A percentile compares a stretch with the other conserved stretches of the same genome.
Evolutionary conservation across 1,284 basidiomycete species (phyloP).

Genomic region (Pholiota adiposa): DNA sequence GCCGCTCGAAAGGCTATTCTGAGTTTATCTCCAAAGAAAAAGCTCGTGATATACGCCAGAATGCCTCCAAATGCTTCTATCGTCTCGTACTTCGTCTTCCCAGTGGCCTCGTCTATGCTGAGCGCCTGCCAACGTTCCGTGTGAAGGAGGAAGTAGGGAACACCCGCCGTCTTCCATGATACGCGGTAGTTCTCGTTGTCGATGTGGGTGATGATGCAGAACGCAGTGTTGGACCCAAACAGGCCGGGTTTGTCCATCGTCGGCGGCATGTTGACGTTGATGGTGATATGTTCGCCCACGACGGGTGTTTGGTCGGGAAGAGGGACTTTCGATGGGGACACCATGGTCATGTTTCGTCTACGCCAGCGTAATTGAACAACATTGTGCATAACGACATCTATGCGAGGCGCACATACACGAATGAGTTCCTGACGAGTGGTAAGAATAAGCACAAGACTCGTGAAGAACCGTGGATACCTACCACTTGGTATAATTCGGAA

Average conservation of each 20-base stretch:
- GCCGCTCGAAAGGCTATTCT: slow-evolving; percentile 54
- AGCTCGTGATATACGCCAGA: slow-evolving; percentile 58
- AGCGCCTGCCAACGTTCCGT: slow-evolving; percentile 70
- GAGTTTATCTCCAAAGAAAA: slow-evolving; percentile 48
- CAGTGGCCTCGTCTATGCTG: slow-evolving; percentile 46
- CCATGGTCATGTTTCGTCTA: slow-evolving; percentile 60
- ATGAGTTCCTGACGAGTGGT: slow-evolving; percentile 59
- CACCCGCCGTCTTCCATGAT: slow-evolving; percentile 54
- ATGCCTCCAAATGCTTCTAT: slow-evolving; percentile 64
- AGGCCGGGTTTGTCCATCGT: slow-evolving; percentile 46
- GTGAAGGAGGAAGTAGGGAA: slow-evolving; percentile 52
- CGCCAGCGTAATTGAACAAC: slow-evolving; percentile 18
- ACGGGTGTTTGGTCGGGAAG: slow-evolving; percentile 52
- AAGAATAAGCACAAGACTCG: background rate
- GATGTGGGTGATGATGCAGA: slow-evolving; percentile 47
- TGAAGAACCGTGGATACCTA: slow-evolving; percentile 24
- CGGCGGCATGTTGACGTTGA: slow-evolving; percentile 65
- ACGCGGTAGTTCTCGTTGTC: slow-evolving; percentile 57
- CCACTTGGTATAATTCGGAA: slow-evolving; percentile 58
- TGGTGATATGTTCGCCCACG: slow-evolving; percentile 49
- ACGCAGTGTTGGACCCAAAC: slow-evolving; percentile 38
- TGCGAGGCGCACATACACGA: slow-evolving; percentile 48
- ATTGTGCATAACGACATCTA: background rate
- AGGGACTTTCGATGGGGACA: slow-evolving; percentile 44
- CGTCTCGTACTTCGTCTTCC: slow-evolving; percentile 66